Conservation (phyloP, 2,329 filamentous ascomycete genomes). For the Exophiala oligosperma region DNA sequence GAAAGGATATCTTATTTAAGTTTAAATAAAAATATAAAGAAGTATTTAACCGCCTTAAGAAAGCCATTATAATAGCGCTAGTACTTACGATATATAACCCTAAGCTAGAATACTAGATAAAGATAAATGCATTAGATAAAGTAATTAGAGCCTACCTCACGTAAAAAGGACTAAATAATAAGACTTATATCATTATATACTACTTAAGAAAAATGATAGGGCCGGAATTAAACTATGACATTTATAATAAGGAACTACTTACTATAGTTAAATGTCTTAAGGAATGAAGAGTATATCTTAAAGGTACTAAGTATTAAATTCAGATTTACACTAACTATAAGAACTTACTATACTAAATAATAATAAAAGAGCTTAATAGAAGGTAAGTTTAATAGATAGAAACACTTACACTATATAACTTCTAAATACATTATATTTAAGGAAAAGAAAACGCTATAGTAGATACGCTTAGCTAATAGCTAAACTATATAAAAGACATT, state of each 20-base stretch:
- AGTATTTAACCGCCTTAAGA: background rate
- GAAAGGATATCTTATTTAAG: slow-evolving; percentile 9
- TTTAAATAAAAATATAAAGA: slow-evolving; percentile 1
- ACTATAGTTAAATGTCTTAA: slow-evolving; percentile 17
- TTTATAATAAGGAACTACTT: slow-evolving; percentile 28
- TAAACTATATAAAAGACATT: slow-evolving; percentile 15
- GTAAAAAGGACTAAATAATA: background rate
- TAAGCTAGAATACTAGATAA: slow-evolving; percentile 5
- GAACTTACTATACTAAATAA: slow-evolving; percentile 23
- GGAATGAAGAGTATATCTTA: slow-evolving; percentile 22
- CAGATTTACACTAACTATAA: slow-evolving; percentile 23
- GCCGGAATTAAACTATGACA: background rate
- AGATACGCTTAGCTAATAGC: slow-evolving; percentile 7
- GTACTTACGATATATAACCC: slow-evolving; percentile 23
- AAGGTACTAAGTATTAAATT: slow-evolving; percentile 9
- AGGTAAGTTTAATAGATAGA: slow-evolving; percentile 4
- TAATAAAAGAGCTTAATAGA: slow-evolving; percentile 7
- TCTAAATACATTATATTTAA: slow-evolving; percentile 18
- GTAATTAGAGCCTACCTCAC: slow-evolving; percentile 10
- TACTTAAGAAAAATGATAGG: background rate
- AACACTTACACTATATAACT: slow-evolving; percentile 13
- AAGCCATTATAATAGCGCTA: slow-evolving; percentile 4
- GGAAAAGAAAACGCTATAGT: slow-evolving; percentile 13
- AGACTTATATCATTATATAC: background rate
- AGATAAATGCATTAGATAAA: slow-evolving; percentile 21